phyloP scores from a whole-genome alignment of 352 stramenopile species.

The Phytophthora pseudosyringae region DNA sequence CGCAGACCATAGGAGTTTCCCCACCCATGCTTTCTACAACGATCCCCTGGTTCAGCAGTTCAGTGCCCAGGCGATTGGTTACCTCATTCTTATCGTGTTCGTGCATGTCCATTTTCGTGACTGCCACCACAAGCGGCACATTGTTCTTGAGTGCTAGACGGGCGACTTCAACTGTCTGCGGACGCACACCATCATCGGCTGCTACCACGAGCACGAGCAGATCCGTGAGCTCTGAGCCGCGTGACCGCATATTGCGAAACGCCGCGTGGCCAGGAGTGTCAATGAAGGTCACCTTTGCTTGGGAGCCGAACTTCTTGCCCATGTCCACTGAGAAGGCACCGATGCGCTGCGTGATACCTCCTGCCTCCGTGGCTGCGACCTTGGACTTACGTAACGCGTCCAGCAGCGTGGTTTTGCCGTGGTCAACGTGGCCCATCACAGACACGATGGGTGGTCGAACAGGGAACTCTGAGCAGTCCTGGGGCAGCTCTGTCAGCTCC shows the following conservation, averaged over 20 bases:
- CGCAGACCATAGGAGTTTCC: slow-evolving; percentile 92
- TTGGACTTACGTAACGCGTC: slow-evolving; percentile 93
- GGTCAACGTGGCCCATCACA: slow-evolving; percentile 99
- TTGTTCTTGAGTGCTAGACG: slow-evolving; percentile 94
- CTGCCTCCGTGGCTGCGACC: slow-evolving; percentile 95
- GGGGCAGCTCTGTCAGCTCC: slow-evolving; percentile 65
- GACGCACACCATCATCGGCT: slow-evolving; percentile 98
- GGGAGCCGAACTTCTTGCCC: slow-evolving; percentile 73
- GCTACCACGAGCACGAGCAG: slow-evolving; percentile 98
- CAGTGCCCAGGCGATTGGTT: slow-evolving; percentile 68
- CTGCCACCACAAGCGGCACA: slow-evolving; percentile 96
- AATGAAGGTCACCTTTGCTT: slow-evolving; percentile 95
- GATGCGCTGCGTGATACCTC: slow-evolving; percentile 99
- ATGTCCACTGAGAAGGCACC: slow-evolving; percentile 97
- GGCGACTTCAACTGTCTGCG: slow-evolving; percentile 98
- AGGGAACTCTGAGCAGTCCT: slow-evolving; percentile 74
- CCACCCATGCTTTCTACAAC: slow-evolving; percentile 95
- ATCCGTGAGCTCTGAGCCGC: slow-evolving; percentile 97
- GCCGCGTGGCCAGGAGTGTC: slow-evolving; percentile 99
- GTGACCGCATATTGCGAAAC: slow-evolving; percentile 98
- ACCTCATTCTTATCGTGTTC: slow-evolving; percentile 75
- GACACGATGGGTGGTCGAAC: slow-evolving; percentile 94
- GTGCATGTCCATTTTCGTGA: slow-evolving; percentile 98
- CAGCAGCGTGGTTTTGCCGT: slow-evolving; percentile 99
- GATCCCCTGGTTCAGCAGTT: slow-evolving; percentile 95